Base-by-base conservation (phyloP, 768 basidiomycete genomes). In the Lactarius pseudohatsudake region DNA sequence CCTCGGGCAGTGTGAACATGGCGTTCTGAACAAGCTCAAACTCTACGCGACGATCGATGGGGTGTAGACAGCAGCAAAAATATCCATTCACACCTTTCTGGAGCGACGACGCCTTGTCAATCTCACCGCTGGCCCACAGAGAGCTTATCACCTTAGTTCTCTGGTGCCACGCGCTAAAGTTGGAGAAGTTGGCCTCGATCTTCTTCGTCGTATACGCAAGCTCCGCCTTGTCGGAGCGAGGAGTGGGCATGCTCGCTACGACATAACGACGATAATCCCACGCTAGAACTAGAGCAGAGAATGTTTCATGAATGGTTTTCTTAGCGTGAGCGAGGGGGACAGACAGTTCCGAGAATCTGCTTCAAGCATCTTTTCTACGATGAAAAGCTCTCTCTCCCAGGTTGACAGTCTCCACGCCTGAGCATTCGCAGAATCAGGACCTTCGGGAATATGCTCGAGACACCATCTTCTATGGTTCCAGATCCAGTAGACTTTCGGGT, bases 141-240 rank as follows among this genome's bases (percentile, higher is more conserved):
- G 81, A 81, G 0, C 81, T 74, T 34, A 92, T 80, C 9, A 94
- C 81, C 73, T 94, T 96, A 1, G 94, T 92, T 40, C 97, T 86
- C 71, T 97, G 95, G 76, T 99, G 97, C 97, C 97, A 99, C 26
- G 97, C 97, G 69, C 94, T 96, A 75, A 97, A 98, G 75, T 99
- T 98, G 40, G 94, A 96, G 74, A 98, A 95, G 73, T 93, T 98
- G 58, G 89, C 80, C 76, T 91, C 89, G 70, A 99, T 98, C 81
- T 98, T 98, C 66, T 84, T 85, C 54, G 84, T 86, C 2, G 97
- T 98, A 74, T 92, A 98, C 0, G 80, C 82, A 32, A 99, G 77
- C 74, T 98, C 97, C n/a, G 85, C 80, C 4, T 75, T 77, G 47
- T 84, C 79, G 4, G 88, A 79, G 66, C 80, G 79, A 57, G 80